These are phyloP conservation scores for Bimuria novae-zelandiae DNA, from an alignment of 2,329 filamentous ascomycete species.

Conservation along the genomic window DNA sequence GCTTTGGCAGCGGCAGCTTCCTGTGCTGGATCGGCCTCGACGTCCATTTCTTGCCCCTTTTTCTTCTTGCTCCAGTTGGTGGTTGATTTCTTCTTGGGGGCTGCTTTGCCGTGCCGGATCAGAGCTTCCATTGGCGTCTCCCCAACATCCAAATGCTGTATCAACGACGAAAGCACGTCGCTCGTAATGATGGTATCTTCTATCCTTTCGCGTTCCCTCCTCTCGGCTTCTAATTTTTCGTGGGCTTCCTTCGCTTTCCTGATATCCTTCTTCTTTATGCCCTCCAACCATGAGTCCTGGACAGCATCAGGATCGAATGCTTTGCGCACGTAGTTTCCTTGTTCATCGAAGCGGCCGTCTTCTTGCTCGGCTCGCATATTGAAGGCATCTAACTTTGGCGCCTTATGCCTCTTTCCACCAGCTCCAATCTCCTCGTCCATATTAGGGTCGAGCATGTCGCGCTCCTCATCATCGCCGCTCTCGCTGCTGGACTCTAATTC, in stretches of 20 bases:
- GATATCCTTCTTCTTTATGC: constrained; percentile 92
- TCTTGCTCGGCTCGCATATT: constrained; percentile 91
- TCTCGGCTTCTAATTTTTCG: constrained; percentile 79
- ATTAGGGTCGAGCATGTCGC: constrained; percentile 68
- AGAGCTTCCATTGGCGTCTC: constrained; percentile 91
- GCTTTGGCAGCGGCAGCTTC: constrained; percentile 72
- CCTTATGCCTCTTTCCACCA: constrained; percentile 88
- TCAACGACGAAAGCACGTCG: constrained; percentile 75
- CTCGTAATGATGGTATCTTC: constrained; percentile 76
- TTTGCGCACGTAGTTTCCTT: constrained; percentile 89
- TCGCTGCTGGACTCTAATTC: constrained; percentile 66
- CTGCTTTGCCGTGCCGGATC: constrained; percentile 73
- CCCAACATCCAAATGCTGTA: constrained; percentile 72
- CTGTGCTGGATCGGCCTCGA: constrained; percentile 63
- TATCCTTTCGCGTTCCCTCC: constrained; percentile 69
- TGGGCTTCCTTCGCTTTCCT: constrained; percentile 84
- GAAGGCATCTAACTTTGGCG: constrained; percentile 93
- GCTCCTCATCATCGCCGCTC: constrained; percentile 64
- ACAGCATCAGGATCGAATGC: constrained; percentile 85
- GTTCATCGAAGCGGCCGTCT: constrained; percentile 88
- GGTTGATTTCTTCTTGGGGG: constrained; percentile 54
- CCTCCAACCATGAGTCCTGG: constrained; percentile 91
- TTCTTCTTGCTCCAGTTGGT: constrained; percentile 47
- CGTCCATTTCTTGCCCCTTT: constrained; percentile 66
- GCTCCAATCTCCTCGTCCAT: constrained; percentile 89